phyloP scores from a whole-genome alignment of 2,329 filamentous ascomycete genomes.

The Pseudogymnoascus sp. region DNA sequence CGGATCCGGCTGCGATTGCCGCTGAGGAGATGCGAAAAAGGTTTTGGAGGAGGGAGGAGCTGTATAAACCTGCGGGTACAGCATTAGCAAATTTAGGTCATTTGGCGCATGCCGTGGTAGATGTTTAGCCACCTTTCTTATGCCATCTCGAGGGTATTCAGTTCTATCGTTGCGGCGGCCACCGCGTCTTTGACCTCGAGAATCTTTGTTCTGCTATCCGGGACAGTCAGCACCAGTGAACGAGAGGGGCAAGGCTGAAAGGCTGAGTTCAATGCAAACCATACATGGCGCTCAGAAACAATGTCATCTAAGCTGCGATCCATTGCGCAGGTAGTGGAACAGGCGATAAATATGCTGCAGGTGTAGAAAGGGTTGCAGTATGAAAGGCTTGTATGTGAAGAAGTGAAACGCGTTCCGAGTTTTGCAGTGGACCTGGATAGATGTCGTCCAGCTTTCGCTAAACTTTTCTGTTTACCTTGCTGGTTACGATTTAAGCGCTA shows the following conservation, averaged over 20 bases:
- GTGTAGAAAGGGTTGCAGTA: slow-evolving; percentile 1
- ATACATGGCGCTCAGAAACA: slow-evolving; percentile 53
- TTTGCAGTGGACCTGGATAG: slow-evolving; percentile 4
- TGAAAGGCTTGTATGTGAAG: not conserved
- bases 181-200: slow-evolving; percentile 25
- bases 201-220: slow-evolving; percentile 16
- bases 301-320: slow-evolving; percentile 60
- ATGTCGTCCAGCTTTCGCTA: slow-evolving; percentile 6
- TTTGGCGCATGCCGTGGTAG: slow-evolving; percentile 12
- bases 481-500: slow-evolving; percentile 9
- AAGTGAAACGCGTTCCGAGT: slow-evolving; percentile 6
- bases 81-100: not conserved
- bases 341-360: not conserved
- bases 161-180: slow-evolving; percentile 28
- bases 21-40: slow-evolving; percentile 15
- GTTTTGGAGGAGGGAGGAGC: slow-evolving; percentile 29
- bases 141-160: slow-evolving; percentile 68
- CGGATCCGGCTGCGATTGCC: slow-evolving; percentile 17
- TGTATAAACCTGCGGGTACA: slow-evolving; percentile 27
- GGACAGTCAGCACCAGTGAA: not conserved
- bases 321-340: slow-evolving; percentile 35
- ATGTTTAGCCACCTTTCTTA: slow-evolving; percentile 67
- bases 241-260: not conserved
- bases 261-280: slow-evolving; percentile 22
- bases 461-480: slow-evolving; percentile 9